These are phyloP conservation scores for Monilinia fructicola DNA, from an alignment of 2,329 filamentous ascomycete species.

Conservation along the genomic window DNA sequence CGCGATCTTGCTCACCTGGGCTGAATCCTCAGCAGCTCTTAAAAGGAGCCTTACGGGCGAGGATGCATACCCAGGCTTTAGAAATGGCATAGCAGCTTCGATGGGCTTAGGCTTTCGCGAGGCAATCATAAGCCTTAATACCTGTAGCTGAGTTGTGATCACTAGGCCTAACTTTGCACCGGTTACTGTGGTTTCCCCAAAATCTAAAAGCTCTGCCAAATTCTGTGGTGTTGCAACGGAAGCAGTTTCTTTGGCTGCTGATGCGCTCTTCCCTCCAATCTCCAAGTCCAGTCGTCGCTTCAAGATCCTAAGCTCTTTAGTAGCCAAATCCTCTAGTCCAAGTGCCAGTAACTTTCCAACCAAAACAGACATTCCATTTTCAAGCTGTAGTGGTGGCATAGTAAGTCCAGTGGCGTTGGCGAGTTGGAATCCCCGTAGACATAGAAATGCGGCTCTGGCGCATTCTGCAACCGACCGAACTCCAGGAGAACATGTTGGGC, in stretches of 20 bases:
- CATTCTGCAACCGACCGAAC: slow-evolving; percentile 55
- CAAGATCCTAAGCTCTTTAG: slow-evolving; percentile 66
- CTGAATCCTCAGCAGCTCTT: slow-evolving; percentile 43
- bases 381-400: slow-evolving; percentile 65
- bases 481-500: slow-evolving; percentile 37
- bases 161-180: slow-evolving; percentile 53
- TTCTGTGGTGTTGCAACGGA: slow-evolving; percentile 44
- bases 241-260: slow-evolving; percentile 37
- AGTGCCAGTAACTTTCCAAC: slow-evolving; percentile 64
- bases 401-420: slow-evolving; percentile 51
- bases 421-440: slow-evolving; percentile 58
- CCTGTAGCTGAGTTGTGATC: slow-evolving; percentile 64
- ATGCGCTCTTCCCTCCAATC: slow-evolving; percentile 23
- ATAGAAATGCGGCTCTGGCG: slow-evolving; percentile 64
- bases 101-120: slow-evolving; percentile 59
- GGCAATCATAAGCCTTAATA: slow-evolving; percentile 61
- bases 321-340: slow-evolving; percentile 64
- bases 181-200: slow-evolving; percentile 48
- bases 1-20: slow-evolving; percentile 56
- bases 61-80: slow-evolving; percentile 52
- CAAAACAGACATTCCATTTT: slow-evolving; percentile 70
- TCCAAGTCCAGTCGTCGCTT: slow-evolving; percentile 60
- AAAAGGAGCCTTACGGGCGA: slow-evolving; percentile 61
- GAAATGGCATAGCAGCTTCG: slow-evolving; percentile 55
- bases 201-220: slow-evolving; percentile 62